Conservation (phyloP, 305 asterid genomes). For the Fraxinus latifolia region DNA sequence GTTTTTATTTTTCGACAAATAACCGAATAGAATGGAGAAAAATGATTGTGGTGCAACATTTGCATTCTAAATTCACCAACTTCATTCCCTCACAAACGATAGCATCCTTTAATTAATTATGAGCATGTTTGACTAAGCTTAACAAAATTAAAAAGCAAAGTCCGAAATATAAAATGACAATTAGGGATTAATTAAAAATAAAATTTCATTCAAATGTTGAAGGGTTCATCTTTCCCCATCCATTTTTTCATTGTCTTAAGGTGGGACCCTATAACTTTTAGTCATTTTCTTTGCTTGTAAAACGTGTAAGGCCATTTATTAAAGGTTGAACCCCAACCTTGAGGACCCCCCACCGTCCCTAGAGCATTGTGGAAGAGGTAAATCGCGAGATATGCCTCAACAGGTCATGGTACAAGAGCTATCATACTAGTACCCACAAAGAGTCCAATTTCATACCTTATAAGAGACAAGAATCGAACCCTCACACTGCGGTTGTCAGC, state of each 20-base stretch:
- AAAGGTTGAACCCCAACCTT: no score
- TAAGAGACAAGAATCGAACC: no score
- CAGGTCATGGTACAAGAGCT: no score
- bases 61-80: conserved; percentile 9
- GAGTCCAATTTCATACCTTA: no score
- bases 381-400: no score
- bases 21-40: neutral
- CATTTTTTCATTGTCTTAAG: neutral
- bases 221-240: neutral
- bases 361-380: no score
- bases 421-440: no score
- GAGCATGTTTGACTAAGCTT: neutral
- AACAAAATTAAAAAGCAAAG: neutral
- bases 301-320: neutral
- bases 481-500: no score
- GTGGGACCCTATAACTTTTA: neutral
- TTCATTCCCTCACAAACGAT: conserved; percentile 14
- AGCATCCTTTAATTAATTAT: neutral
- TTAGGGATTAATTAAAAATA: neutral
- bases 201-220: conserved; percentile 15
- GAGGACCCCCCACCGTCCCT: no score
- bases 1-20: neutral
- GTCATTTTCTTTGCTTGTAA: neutral
- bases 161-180: conserved; percentile 16
- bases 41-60: conserved; percentile 13